Conservation (phyloP, 2,329 filamentous ascomycete genomes). For the Pyrenochaeta sp. region DNA sequence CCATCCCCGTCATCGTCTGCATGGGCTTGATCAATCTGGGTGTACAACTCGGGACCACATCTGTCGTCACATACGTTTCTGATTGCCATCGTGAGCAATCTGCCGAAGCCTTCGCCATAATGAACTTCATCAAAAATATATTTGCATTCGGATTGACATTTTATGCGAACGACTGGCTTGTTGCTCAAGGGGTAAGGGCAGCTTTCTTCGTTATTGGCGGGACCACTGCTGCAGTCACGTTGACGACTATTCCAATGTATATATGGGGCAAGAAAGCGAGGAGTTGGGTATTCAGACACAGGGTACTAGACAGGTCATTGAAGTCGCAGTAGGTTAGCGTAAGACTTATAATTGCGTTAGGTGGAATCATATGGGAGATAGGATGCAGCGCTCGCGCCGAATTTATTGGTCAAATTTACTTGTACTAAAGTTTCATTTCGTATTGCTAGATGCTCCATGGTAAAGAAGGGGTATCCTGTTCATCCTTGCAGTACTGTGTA, state of each 20-base stretch:
- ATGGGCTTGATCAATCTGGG: constrained; percentile 37
- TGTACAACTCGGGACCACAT: constrained; percentile 31
- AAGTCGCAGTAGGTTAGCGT: too few relatives aligned
- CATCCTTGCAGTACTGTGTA: too few relatives aligned
- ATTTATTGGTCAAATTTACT: too few relatives aligned
- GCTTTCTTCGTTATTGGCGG: constrained; percentile 33
- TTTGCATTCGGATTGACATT: constrained; percentile 35
- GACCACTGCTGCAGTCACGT: constrained; percentile 27
- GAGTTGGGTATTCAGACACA: constrained; percentile 44
- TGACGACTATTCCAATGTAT: constrained; percentile 35
- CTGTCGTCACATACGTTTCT: constrained; percentile 31
- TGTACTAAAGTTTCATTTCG: too few relatives aligned
- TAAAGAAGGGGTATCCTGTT: too few relatives aligned
- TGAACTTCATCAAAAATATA: constrained; percentile 39
- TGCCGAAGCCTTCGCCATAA: constrained; percentile 35
- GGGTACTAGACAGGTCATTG: constrained; percentile 28
- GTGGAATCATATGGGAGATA: too few relatives aligned
- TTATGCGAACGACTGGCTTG: constrained; percentile 35
- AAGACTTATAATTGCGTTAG: too few relatives aligned
- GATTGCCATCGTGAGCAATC: constrained; percentile 36
- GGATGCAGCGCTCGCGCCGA: too few relatives aligned
- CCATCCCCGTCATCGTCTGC: constrained; percentile 35
- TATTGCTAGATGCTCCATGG: too few relatives aligned
- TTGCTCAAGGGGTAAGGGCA: constrained; percentile 25
- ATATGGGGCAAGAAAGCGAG: constrained; percentile 34